Percentiles rank a stretch among this genome's conserved stretches.
phyloP scores from a whole-genome alignment of 306 rosid species.

The Quercus bicolor region DNA sequence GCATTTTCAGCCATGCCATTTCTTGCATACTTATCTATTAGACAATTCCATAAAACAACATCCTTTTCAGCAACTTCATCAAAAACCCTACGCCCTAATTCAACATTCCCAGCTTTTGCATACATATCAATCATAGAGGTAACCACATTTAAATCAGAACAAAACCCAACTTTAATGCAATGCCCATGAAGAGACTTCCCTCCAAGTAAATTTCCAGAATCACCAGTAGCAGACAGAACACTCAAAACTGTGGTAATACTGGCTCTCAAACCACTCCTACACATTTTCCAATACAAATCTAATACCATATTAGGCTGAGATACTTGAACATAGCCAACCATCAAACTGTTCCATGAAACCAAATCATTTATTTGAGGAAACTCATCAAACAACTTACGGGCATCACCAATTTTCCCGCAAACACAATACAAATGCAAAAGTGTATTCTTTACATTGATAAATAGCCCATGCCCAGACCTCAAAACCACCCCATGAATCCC shows the following conservation, averaged over 20 bases:
- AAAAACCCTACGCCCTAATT: conserved; percentile 33
- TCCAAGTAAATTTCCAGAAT: conserved; percentile 23
- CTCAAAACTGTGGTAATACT: conserved; percentile 41
- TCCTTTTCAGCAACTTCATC: conserved; percentile 48
- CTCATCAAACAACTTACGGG: conserved; percentile 55
- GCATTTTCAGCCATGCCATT: conserved; percentile 49
- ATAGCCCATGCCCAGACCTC: conserved; percentile 49
- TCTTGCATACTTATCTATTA: conserved; percentile 52
- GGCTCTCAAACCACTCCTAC: conserved; percentile 35
- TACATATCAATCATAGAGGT: conserved; percentile 60
- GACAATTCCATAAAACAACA: conserved; percentile 71
- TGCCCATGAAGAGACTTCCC: conserved; percentile 51
- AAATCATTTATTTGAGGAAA: conserved; percentile 44
- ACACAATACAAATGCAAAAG: conserved; percentile 52
- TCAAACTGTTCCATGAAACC: conserved; percentile 65
- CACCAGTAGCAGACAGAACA: conserved; percentile 56
- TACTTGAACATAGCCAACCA: conserved; percentile 56
- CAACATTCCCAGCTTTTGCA: conserved; percentile 40
- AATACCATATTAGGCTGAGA: conserved; percentile 41
- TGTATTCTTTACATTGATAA: conserved; percentile 49
- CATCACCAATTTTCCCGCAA: conserved; percentile 50
- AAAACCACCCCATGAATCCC: conserved; percentile 59
- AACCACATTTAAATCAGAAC: conserved; percentile 36
- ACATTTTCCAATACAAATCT: conserved; percentile 43
- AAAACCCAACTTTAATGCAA: conserved; percentile 42